Evolutionary conservation across 345 rosid genomes (phyloP).

Genomic region (Moricandia arvensis): DNA sequence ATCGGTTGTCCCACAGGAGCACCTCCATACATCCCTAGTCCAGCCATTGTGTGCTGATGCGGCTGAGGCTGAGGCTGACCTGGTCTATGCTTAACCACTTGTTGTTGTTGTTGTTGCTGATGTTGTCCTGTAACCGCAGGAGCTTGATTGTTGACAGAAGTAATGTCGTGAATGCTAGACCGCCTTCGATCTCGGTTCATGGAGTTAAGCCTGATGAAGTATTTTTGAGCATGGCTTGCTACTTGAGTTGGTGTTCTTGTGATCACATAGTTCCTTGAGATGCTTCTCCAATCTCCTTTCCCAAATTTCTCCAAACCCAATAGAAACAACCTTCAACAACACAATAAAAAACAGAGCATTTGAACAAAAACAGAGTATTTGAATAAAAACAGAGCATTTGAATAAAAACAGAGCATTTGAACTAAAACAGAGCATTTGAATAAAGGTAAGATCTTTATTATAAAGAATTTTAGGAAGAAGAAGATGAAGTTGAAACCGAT

Average conservation of each 20-base stretch:
- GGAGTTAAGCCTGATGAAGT: slow-evolving; percentile 78
- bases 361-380: slow-evolving; percentile 10
- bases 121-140: slow-evolving; percentile 39
- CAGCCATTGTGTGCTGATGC: slow-evolving; percentile 51
- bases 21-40: slow-evolving; percentile 66
- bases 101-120: slow-evolving; percentile 35
- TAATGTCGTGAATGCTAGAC: slow-evolving; percentile 93
- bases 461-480: not conserved
- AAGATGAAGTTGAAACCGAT: slow-evolving; percentile 55
- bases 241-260: slow-evolving; percentile 96
- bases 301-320: slow-evolving; percentile 90
- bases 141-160: slow-evolving; percentile 53
- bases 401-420: not conserved
- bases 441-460: not conserved
- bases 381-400: no score
- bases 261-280: slow-evolving; percentile 80
- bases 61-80: slow-evolving; percentile 33
- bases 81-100: slow-evolving; percentile 35
- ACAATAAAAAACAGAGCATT: not conserved
- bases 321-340: slow-evolving; percentile 62
- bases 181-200: slow-evolving; percentile 86
- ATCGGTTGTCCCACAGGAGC: slow-evolving; percentile 70
- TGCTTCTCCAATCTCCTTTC: slow-evolving; percentile 99
- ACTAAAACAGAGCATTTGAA: slow-evolving; percentile 17
- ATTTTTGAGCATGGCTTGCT: slow-evolving; percentile 95